phyloP scores from a whole-genome alignment of 164 flowering plant genomes.

The Akebia trifoliata region DNA sequence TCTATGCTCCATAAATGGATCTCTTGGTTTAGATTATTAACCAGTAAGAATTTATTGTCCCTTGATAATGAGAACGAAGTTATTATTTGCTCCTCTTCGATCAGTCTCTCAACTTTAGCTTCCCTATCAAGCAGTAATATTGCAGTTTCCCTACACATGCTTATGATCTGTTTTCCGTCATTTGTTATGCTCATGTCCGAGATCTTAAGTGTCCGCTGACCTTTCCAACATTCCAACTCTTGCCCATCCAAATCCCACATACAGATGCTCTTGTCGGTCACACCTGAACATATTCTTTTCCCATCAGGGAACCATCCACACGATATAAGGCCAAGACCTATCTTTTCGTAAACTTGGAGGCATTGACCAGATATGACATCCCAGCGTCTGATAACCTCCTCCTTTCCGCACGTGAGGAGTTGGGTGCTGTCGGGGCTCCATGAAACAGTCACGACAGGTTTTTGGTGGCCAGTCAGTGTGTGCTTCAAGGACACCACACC shows the following conservation, averaged over 20 bases:
- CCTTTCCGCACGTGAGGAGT: slow-evolving; percentile 80
- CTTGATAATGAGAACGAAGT: slow-evolving; percentile 68
- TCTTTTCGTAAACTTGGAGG: slow-evolving; percentile 61
- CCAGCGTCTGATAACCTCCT: slow-evolving; percentile 72
- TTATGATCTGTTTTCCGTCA: slow-evolving; percentile 67
- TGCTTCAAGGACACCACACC: slow-evolving; percentile 34
- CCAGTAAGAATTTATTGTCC: slow-evolving; percentile 51
- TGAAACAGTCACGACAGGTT: slow-evolving; percentile 51
- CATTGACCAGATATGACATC: slow-evolving; percentile 70
- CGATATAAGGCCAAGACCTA: slow-evolving; percentile 50
- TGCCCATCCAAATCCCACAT: slow-evolving; percentile 86
- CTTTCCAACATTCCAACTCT: slow-evolving; percentile 73
- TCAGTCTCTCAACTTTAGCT: slow-evolving; percentile 41
- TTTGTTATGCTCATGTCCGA: slow-evolving; percentile 68
- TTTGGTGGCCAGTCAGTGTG: slow-evolving; percentile 57
- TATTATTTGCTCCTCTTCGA: slow-evolving; percentile 55
- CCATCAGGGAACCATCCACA: slow-evolving; percentile 92
- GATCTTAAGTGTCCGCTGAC: slow-evolving; percentile 51
- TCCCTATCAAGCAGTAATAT: slow-evolving; percentile 54
- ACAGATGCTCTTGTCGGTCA: slow-evolving; percentile 73
- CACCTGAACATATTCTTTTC: slow-evolving; percentile 45
- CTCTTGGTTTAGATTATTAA: slow-evolving; percentile 66
- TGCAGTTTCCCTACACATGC: slow-evolving; percentile 46
- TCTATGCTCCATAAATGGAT: slow-evolving; percentile 75
- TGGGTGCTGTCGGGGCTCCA: slow-evolving; percentile 81